Base-by-base conservation (phyloP, 306 rosid genomes). In the Dryas octopetala region DNA sequence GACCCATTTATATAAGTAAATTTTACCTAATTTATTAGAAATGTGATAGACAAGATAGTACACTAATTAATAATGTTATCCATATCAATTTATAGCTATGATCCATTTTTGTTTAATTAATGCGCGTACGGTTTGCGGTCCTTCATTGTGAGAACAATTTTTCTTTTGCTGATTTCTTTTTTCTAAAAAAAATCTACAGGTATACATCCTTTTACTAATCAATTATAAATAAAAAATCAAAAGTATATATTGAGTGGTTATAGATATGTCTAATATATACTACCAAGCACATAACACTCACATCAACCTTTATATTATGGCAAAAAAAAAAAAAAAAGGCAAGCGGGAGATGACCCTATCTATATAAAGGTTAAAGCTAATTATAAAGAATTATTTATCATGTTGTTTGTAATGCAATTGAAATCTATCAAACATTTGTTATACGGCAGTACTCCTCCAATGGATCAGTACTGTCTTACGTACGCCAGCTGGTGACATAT, bases 51-150 rank as follows among this genome's bases (percentile, higher is more conserved):
- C 38, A 32, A 32, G 2, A 1, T 32, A 32, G 38, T 32, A 32
- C 38, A 23, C 23, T 23, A 23, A 23, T 23, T 23, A 23, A 23
- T 0, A 23, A 23, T 23, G 23, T 23, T 23, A 23, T 23, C 23
- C 23, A 23, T 23, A 23, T 23, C 23, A 0, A 23, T 23, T 23
- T 23, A 23, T 23, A 23, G 23, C 23, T 23, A 32, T 32, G 38
- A 32, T 32, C 14, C 17, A 7, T 55, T 71, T 55, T 23, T 7
- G 15, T 8, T 58, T 40, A 3, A 23, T 9, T 38, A 9, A 43
- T 9, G 67, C 14, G 57, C 50, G 47, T 72, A 71, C 58, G 47
- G 58, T 49, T 55, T 17, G 9, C 76, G 9, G 76, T 72, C 67
- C 76, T 72, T 72, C 14, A 72, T 58, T 62, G 40, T 72, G 66